These are phyloP conservation scores for Intubia oerlemansii DNA, from an alignment of 2,329 filamentous ascomycete species.

Conservation along the genomic window DNA sequence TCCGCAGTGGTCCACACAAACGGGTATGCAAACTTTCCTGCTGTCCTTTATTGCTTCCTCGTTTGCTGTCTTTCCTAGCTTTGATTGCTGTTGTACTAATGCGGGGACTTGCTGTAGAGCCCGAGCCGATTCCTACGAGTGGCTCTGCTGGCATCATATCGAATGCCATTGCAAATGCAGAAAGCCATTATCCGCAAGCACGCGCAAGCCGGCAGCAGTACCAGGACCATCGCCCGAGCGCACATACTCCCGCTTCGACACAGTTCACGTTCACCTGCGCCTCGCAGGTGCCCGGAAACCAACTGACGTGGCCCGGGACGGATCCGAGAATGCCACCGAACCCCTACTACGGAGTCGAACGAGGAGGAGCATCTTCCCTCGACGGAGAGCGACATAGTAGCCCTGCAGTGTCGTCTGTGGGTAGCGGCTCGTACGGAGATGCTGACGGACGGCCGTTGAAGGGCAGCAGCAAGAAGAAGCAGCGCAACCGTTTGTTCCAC, in stretches of 20 bases:
- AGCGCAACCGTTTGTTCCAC: constrained; percentile 11
- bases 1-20: constrained; percentile 9
- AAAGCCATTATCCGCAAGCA: constrained; percentile 29
- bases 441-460: no score
- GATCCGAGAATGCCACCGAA: constrained; percentile 3
- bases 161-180: constrained; percentile 74
- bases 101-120: no score
- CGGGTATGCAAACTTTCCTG: constrained; percentile 5
- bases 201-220: constrained; percentile 45
- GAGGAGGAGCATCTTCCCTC: no score
- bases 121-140: neutral
- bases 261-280: constrained; percentile 97
- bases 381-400: no score
- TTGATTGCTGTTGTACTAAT: no score
- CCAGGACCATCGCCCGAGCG: constrained; percentile 48
- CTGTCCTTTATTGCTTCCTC: no score
- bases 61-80: no score
- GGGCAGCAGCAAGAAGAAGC: constrained; percentile 42
- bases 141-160: constrained; percentile 63
- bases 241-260: constrained; percentile 46
- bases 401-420: no score
- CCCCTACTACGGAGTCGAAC: constrained; percentile 9
- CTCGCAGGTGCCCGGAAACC: constrained; percentile 68
- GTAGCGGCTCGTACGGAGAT: no score
- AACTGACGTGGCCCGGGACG: constrained; percentile 37